These are phyloP conservation scores for Fraxinus xanthoxyloides DNA, from an alignment of 305 asterid species.

Conservation along the genomic window DNA sequence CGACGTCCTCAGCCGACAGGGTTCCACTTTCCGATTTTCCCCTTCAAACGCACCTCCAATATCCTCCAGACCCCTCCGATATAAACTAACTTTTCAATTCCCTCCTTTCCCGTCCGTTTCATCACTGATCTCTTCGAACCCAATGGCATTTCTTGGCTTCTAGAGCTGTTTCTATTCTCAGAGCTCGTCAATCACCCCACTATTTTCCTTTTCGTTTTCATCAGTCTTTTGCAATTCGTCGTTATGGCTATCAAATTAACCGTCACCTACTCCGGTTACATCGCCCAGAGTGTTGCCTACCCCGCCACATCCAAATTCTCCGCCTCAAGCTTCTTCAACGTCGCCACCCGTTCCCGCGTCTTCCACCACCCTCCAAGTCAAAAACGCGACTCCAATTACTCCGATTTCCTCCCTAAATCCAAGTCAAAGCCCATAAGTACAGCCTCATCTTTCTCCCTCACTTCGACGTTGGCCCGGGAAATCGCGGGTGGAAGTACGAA, in stretches of 20 bases:
- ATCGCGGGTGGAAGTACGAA: conserved; percentile 38
- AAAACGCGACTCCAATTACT: conserved; percentile 42
- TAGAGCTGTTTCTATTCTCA: conserved; percentile 36
- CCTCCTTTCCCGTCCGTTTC: conserved; percentile 30
- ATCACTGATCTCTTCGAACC: conserved; percentile 32
- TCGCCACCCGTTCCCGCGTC: conserved; percentile 35
- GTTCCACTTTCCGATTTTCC: conserved; percentile 15
- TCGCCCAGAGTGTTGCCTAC: conserved; percentile 58
- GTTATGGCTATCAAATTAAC: conserved; percentile 84
- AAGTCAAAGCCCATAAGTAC: conserved; percentile 14
- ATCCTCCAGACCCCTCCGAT: conserved; percentile 15
- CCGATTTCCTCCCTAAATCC: conserved; percentile 38
- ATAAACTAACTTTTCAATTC: conserved; percentile 43
- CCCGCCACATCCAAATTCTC: conserved; percentile 57
- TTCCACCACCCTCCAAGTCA: conserved; percentile 39
- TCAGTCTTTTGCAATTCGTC: conserved; percentile 40
- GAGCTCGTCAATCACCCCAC: conserved; percentile 31
- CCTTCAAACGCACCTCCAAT: not conserved
- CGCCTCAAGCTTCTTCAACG: conserved; percentile 54
- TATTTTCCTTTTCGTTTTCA: conserved; percentile 43
- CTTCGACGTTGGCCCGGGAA: conserved; percentile 46
- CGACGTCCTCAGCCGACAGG: not conserved
- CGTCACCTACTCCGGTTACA: conserved; percentile 65
- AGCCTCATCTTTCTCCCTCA: conserved; percentile 10
- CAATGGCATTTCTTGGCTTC: conserved; percentile 32